These are phyloP conservation scores for Carallia pectinifolia DNA, from an alignment of 345 rosid genomes.

Conservation along the genomic window DNA sequence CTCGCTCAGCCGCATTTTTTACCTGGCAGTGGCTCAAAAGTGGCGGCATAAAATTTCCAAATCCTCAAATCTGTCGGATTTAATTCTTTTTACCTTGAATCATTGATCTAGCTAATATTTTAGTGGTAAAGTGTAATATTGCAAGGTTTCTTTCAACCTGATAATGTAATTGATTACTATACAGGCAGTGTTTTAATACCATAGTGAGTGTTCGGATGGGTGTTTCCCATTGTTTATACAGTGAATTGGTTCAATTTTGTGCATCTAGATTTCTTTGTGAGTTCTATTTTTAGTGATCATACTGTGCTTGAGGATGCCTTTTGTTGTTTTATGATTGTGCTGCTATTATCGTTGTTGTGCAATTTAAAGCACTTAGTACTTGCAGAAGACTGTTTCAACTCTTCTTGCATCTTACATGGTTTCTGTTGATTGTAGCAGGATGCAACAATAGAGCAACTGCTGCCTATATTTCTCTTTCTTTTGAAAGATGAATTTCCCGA, in stretches of 20 bases:
- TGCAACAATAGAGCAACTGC: constrained; percentile 91
- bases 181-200: not conserved
- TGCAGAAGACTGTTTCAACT: not conserved
- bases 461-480: constrained; percentile 94
- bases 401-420: not conserved
- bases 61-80: too few species aligned
- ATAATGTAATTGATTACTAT: not conserved
- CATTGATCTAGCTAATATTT: constrained; percentile 1
- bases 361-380: constrained; percentile 2
- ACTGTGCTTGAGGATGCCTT: not conserved
- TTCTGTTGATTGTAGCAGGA: constrained; percentile 48
- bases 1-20: too few species aligned
- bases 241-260: not conserved
- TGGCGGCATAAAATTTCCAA: too few species aligned
- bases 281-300: not conserved
- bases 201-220: not conserved
- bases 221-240: not conserved
- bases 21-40: too few species aligned
- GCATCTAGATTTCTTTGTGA: not conserved
- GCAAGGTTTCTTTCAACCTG: not conserved
- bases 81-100: not conserved
- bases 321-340: not conserved
- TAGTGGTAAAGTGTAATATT: not conserved
- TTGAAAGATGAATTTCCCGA: constrained; percentile 97
- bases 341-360: not conserved